Evolutionary conservation across 306 rosid genomes (phyloP).

Genomic region (Citrullus amarus): DNA sequence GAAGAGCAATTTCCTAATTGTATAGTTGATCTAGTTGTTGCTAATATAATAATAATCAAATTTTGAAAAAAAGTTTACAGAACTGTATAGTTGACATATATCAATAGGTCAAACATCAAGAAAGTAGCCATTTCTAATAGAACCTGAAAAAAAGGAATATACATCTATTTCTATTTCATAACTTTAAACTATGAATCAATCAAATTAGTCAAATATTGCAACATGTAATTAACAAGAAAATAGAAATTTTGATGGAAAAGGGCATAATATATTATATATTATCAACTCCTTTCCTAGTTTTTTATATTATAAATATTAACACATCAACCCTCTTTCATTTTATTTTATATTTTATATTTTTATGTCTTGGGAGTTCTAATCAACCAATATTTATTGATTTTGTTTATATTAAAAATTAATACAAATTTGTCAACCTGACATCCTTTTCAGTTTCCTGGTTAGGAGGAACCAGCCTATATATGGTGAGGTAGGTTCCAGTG

Average conservation of each 20-base stretch:
- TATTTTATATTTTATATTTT: no score
- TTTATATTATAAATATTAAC: background rate
- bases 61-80: background rate
- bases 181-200: background rate
- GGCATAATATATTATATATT: background rate
- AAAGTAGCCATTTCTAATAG: background rate
- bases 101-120: background rate
- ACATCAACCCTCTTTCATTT: no score
- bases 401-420: no score
- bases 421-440: slow-evolving; percentile 7
- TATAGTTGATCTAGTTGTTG: no score
- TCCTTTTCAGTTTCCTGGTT: background rate
- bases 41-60: background rate
- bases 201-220: background rate
- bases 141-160: background rate
- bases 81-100: background rate
- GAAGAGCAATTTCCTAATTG: no score
- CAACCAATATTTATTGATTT: no score
- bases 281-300: background rate
- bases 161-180: background rate
- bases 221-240: background rate
- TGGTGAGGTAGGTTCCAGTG: background rate
- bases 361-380: no score
- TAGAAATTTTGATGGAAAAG: background rate
- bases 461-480: background rate